Evolutionary conservation across 805 yeast genomes (phyloP), one percentile per base, ranked within the genome.

Genomic region (Wickerhamiella sergipiensis): DNA sequence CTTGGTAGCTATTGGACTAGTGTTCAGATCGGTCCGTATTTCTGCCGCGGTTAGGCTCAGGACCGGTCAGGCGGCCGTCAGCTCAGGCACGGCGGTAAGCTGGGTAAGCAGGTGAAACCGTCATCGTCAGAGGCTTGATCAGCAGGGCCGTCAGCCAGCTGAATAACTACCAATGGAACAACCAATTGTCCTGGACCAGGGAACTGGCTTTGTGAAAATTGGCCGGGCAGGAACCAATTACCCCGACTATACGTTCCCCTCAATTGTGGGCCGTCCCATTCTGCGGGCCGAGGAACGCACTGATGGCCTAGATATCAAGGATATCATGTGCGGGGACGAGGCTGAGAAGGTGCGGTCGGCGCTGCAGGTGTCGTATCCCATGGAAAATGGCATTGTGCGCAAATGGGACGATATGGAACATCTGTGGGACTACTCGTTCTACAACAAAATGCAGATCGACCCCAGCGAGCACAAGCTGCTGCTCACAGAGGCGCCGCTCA

Each of bases 321-420:
- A 92, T 65, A 86, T 92, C 60, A 92, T 92, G 98, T 89, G 96
- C 62, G 98, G 98, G 57, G 83, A 81, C 58, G 97, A 92, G 64
- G 98, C 98, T 47, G 78, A 85, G 57, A 84, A 84, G 24, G 95
- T 85, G 36, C 79, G 98, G 61, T 82, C 95, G 2, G 78, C 89
- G 57, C 75, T 92, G 53, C 95, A 92, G 69, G 79, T 92, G 52
- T 81, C 89, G n/a, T 92, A 92, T 63, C 98, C 98, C 12, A 89
- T 92, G 97, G 98, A 92, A 69, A 92, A 92, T 66, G 98, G 98
- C 62, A 86, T 92, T 61, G 90, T 92, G 65, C 83, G 81, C 64
- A 87, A 89, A 67, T 92, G 98, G 98, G 95, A 89, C 61, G 98
- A 92, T 66, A 92, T 92, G 97, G 95, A 87, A 62, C 89, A 89